Conservation (phyloP, 192 early-diverging fungal species). For the Umbelopsis vinacea region DNA sequence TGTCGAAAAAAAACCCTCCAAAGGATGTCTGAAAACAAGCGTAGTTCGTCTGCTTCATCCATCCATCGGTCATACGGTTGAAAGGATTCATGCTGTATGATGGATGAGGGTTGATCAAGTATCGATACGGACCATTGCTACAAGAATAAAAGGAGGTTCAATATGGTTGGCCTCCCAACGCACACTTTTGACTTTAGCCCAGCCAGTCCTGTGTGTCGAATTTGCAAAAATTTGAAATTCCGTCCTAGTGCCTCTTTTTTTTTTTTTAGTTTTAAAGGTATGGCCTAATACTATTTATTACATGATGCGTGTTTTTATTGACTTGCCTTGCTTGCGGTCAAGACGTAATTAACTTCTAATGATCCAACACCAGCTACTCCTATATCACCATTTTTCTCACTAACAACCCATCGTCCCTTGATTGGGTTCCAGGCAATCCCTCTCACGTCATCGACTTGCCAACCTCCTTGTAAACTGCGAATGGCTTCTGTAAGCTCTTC, state of each 20-base stretch:
- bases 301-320: neutral
- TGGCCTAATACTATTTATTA: neutral
- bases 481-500: slow-evolving; percentile 67
- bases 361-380: slow-evolving; percentile 33
- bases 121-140: slow-evolving; percentile 16
- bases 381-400: slow-evolving; percentile 26
- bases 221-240: neutral
- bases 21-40: too few relatives aligned
- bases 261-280: neutral
- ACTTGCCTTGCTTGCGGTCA: slow-evolving; percentile 39
- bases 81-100: neutral
- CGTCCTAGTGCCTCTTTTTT: neutral
- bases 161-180: neutral
- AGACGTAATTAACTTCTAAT: slow-evolving; percentile 52
- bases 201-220: neutral
- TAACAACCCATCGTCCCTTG: slow-evolving; percentile 47
- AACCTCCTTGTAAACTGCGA: slow-evolving; percentile 41
- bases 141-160: slow-evolving; percentile 18
- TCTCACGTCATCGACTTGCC: slow-evolving; percentile 52
- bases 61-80: neutral
- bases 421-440: slow-evolving; percentile 64
- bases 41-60: neutral
- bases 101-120: neutral
- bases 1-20: too few relatives aligned
- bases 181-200: neutral